A percentile compares a stretch with the other conserved stretches of the same genome.
These are phyloP conservation scores for Penicillium sp. DNA, from an alignment of 2,329 filamentous ascomycete species.

Conservation along the genomic window DNA sequence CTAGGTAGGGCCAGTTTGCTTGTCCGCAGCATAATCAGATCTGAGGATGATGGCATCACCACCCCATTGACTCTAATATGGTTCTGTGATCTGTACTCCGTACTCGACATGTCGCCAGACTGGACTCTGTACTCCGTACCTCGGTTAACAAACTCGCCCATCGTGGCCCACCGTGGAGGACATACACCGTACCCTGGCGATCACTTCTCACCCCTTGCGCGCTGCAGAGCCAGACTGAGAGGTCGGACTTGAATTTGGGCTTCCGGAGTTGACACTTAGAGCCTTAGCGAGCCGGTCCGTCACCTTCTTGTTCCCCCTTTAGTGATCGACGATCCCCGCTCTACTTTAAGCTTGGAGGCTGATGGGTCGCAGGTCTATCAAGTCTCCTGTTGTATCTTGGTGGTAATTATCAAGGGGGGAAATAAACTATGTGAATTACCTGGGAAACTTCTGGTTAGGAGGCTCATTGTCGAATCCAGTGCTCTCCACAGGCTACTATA, in stretches of 20 bases:
- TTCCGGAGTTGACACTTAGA: slow-evolving; percentile 19
- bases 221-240: slow-evolving; percentile 17
- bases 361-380: background rate
- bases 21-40: background rate
- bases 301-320: slow-evolving; percentile 26
- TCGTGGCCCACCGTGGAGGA: background rate
- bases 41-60: background rate
- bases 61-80: background rate
- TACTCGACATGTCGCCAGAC: background rate
- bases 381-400: background rate
- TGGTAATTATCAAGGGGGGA: background rate
- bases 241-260: slow-evolving; percentile 9
- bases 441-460: background rate
- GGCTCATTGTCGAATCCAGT: background rate
- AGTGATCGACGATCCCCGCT: slow-evolving; percentile 29
- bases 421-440: no score
- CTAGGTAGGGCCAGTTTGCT: background rate
- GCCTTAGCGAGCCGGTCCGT: slow-evolving; percentile 27
- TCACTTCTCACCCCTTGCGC: slow-evolving; percentile 22
- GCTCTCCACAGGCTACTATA: background rate
- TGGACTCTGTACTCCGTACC: background rate
- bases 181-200: background rate
- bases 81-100: background rate
- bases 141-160: background rate
- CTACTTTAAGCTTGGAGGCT: background rate